These are phyloP conservation scores for Camellia sinensis DNA, from an alignment of 148 eudicot species.

Conservation along the genomic window DNA sequence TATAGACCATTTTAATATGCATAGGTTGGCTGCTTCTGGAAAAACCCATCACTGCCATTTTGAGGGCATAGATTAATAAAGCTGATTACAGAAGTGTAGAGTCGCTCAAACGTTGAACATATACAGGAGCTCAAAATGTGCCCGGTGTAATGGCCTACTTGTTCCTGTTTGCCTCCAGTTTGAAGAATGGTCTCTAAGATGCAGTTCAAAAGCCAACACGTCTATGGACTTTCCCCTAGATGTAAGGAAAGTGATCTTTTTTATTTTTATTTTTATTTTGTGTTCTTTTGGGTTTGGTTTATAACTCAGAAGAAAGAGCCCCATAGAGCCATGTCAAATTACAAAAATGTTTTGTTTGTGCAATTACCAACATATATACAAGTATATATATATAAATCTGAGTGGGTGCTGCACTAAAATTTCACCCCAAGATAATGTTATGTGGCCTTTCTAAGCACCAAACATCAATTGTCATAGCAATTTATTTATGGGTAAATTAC, in stretches of 20 bases:
- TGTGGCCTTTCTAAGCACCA: not conserved
- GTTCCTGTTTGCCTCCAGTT: not conserved
- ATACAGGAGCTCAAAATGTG: not conserved
- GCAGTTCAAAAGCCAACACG: not conserved
- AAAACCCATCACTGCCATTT: not conserved
- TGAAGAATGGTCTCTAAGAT: not conserved
- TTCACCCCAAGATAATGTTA: too few relatives aligned
- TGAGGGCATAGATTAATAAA: not conserved
- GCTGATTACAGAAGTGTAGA: slow-evolving; percentile 1
- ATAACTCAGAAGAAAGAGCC: not conserved
- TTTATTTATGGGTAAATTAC: not conserved
- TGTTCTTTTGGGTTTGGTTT: not conserved
- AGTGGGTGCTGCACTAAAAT: not conserved
- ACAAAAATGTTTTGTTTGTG: not conserved
- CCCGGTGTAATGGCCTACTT: not conserved
- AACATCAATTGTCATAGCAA: not conserved
- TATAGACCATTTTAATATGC: not conserved
- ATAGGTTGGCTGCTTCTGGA: slow-evolving; percentile 8
- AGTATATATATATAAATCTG: too few relatives aligned
- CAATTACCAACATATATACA: not conserved
- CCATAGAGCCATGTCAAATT: not conserved
- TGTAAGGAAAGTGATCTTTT: not conserved
- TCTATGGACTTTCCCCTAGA: not conserved
- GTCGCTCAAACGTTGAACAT: not conserved
- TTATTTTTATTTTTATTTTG: not conserved